Percentiles rank a stretch among this genome's conserved stretches.
Evolutionary conservation across 768 basidiomycete genomes (phyloP).

Genomic region (Amanita rubescens): DNA sequence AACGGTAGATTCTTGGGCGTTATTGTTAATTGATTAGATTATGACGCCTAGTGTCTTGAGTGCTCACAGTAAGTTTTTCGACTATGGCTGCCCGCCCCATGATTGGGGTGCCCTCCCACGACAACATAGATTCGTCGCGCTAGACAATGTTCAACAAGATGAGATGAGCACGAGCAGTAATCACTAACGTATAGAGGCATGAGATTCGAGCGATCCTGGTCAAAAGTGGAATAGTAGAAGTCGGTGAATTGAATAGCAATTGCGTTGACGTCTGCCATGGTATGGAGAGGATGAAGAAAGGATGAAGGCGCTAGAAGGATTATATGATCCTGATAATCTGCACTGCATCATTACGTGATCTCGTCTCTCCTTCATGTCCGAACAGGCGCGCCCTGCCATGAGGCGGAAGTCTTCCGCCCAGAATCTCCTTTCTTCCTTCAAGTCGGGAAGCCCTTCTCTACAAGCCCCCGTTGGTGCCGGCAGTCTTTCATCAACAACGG

Average conservation of each 20-base stretch:
- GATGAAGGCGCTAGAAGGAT: no score
- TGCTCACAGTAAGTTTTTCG: constrained; percentile 64
- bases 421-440: constrained; percentile 77
- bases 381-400: constrained; percentile 49
- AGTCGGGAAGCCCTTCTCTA: constrained; percentile 26
- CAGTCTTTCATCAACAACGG: constrained; percentile 27
- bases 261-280: constrained; percentile 65
- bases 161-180: constrained; percentile 10
- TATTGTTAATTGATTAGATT: background rate
- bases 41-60: constrained; percentile 4
- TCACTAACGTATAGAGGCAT: constrained; percentile 69
- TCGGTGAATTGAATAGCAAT: constrained; percentile 75
- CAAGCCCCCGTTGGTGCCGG: constrained; percentile 27
- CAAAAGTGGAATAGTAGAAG: constrained; percentile 82
- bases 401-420: constrained; percentile 83
- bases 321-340: background rate
- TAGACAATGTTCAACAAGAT: constrained; percentile 29
- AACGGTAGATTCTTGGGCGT: constrained; percentile 75
- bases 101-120: constrained; percentile 62
- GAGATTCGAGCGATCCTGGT: constrained; percentile 50
- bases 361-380: no score
- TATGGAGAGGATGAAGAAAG: constrained; percentile 10
- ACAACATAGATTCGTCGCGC: constrained; percentile 80
- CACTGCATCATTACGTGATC: constrained; percentile 1
- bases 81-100: constrained; percentile 49